A percentile compares a stretch with the other conserved stretches of the same genome.
These are phyloP conservation scores for Xylaria longipes DNA, from an alignment of 495 filamentous ascomycete species.

Conservation along the genomic window DNA sequence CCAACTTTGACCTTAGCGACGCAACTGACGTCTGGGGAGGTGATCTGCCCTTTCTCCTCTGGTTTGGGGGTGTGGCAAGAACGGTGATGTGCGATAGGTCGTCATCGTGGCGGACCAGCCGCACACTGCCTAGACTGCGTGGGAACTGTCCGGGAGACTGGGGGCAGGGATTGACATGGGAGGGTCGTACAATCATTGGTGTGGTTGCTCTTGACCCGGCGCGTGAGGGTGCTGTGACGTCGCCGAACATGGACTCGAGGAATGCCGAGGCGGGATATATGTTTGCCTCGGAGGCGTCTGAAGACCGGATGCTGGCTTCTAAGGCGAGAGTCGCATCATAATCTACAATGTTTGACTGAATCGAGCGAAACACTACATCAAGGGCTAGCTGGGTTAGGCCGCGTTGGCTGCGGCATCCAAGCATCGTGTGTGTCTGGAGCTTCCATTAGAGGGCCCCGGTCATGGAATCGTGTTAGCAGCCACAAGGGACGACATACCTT, in stretches of 20 bases:
- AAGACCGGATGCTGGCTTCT: slow-evolving; percentile 72
- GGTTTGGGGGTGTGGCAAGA: slow-evolving; percentile 33
- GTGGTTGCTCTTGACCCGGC: slow-evolving; percentile 77
- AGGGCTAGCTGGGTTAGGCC: slow-evolving; percentile 91
- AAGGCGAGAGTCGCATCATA: slow-evolving; percentile 63
- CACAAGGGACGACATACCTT: slow-evolving; percentile 67
- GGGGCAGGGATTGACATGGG: slow-evolving; percentile 37
- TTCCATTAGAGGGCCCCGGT: background rate
- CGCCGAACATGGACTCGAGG: slow-evolving; percentile 79
- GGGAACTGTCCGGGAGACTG: slow-evolving; percentile 33
- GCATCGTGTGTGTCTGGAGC: slow-evolving; percentile 91
- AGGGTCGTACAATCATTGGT: slow-evolving; percentile 74
- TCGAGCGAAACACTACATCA: slow-evolving; percentile 84
- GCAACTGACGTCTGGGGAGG: slow-evolving; percentile 30
- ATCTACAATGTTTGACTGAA: slow-evolving; percentile 70
- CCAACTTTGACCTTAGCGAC: slow-evolving; percentile 38
- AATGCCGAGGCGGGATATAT: slow-evolving; percentile 79
- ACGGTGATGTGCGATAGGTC: slow-evolving; percentile 31
- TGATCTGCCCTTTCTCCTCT: slow-evolving; percentile 11
- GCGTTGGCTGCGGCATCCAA: slow-evolving; percentile 83
- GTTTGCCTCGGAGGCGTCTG: slow-evolving; percentile 83
- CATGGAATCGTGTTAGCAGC: background rate
- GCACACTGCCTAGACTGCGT: slow-evolving; percentile 47
- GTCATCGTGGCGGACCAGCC: slow-evolving; percentile 47
- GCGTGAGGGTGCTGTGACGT: slow-evolving; percentile 62